phyloP scores from a whole-genome alignment of 768 basidiomycete genomes.

The Astraeus odoratus region DNA sequence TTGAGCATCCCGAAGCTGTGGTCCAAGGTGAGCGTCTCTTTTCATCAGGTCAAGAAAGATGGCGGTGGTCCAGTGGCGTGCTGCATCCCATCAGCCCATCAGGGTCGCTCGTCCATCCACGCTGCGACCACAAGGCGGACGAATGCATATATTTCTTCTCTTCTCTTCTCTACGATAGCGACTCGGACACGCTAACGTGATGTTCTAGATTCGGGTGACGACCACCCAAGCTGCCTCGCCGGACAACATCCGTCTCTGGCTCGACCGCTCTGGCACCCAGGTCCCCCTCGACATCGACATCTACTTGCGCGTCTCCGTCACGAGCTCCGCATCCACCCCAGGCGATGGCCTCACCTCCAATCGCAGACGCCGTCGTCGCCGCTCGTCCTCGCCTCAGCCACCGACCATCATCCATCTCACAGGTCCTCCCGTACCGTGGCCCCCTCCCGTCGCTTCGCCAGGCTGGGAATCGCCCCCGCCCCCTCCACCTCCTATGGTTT shows the following conservation, averaged over 20 bases:
- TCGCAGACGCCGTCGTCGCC: constrained; percentile 25
- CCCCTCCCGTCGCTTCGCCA: constrained; percentile 37
- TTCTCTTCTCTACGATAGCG: not conserved
- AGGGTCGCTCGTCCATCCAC: constrained; percentile 3
- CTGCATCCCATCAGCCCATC: too few species aligned
- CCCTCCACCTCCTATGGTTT: constrained; percentile 9
- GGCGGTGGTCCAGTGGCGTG: constrained; percentile 1
- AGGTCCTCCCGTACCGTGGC: constrained; percentile 35
- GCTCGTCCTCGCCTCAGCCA: constrained; percentile 35
- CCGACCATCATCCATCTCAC: constrained; percentile 26
- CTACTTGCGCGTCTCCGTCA: constrained; percentile 48
- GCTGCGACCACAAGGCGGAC: too few species aligned
- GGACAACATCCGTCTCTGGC: constrained; percentile 77
- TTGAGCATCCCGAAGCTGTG: constrained; percentile 64
- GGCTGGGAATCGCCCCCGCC: constrained; percentile 29
- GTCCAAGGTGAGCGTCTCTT: constrained; percentile 56
- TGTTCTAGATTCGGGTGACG: constrained; percentile 58
- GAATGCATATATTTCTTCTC: too few species aligned
- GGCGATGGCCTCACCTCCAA: constrained; percentile 23
- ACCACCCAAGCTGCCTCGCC: constrained; percentile 65
- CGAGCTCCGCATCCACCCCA: constrained; percentile 17
- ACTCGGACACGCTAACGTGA: constrained; percentile 4
- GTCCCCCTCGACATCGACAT: constrained; percentile 79
- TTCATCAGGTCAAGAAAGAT: constrained; percentile 2
- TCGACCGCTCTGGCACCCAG: constrained; percentile 66